Conservation (phyloP, 2,329 filamentous ascomycete genomes). For the Ceratocystis harringtonii region DNA sequence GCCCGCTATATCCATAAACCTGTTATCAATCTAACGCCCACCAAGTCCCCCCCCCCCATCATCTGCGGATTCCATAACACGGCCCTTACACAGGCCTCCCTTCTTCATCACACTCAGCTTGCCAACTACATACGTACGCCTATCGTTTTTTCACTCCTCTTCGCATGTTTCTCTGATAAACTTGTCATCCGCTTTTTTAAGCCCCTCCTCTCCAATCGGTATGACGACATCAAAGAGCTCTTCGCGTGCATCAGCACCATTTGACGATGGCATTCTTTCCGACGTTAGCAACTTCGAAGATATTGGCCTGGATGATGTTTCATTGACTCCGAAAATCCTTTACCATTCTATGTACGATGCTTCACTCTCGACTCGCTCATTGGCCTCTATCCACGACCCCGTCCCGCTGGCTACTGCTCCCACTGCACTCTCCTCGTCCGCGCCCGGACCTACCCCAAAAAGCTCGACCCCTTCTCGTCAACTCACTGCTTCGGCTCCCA, state of each 20-base stretch:
- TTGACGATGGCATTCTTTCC: constrained; percentile 55
- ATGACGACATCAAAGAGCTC: constrained; percentile 74
- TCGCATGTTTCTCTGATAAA: not conserved
- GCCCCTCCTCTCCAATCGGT: constrained; percentile 28
- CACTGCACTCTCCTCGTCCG: constrained; percentile 2
- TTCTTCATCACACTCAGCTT: not conserved
- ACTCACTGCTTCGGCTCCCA: constrained; percentile 9
- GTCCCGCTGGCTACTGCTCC: constrained; percentile 20
- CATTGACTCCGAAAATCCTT: constrained; percentile 21
- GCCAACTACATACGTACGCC: not conserved
- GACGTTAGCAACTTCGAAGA: constrained; percentile 84
- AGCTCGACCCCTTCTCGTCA: constrained; percentile 11
- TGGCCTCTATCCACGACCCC: constrained; percentile 22
- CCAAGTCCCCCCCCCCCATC: not conserved
- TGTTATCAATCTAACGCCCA: not conserved
- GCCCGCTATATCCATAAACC: not conserved
- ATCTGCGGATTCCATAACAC: not conserved
- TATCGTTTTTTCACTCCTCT: not conserved
- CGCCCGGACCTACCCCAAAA: constrained; percentile 10
- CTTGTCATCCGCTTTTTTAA: not conserved
- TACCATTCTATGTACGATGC: constrained; percentile 11
- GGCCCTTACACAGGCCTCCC: not conserved
- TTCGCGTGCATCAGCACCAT: constrained; percentile 66
- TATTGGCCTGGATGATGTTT: constrained; percentile 63
- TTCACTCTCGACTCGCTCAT: constrained; percentile 23